These are phyloP conservation scores for Taxillus chinensis DNA, from an alignment of 164 flowering plant genomes.

Conservation along the genomic window DNA sequence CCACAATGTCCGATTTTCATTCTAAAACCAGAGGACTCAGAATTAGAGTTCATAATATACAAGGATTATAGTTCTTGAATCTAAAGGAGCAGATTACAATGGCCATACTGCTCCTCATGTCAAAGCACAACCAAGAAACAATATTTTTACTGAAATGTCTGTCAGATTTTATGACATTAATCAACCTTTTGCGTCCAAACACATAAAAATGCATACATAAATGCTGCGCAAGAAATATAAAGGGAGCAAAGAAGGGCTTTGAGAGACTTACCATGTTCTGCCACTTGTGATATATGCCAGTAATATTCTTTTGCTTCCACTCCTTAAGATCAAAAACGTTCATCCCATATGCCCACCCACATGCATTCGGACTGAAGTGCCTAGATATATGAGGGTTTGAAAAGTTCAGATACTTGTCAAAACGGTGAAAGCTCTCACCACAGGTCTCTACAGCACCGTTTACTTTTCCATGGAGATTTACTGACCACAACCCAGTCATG, in stretches of 20 bases:
- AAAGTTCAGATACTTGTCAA: conserved; percentile 24
- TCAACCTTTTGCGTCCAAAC: too few relatives aligned
- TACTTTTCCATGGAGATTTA: conserved; percentile 6
- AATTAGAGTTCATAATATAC: too few relatives aligned
- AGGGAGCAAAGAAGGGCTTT: too few relatives aligned
- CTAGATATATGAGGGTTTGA: conserved; percentile 22
- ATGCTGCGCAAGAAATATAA: not conserved
- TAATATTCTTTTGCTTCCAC: conserved; percentile 1
- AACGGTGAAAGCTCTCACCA: conserved; percentile 9
- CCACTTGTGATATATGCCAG: conserved; percentile 5
- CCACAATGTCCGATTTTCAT: conserved; percentile 89
- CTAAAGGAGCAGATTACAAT: too few relatives aligned
- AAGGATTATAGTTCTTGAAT: too few relatives aligned
- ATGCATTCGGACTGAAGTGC: conserved; percentile 5
- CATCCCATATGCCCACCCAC: conserved; percentile 5
- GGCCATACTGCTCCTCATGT: too few relatives aligned
- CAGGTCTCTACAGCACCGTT: conserved; percentile 4
- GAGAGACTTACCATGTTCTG: conserved; percentile 1
- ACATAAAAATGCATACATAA: not conserved
- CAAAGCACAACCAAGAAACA: too few relatives aligned
- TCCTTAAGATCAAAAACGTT: conserved; percentile 3
- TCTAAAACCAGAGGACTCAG: conserved; percentile 30
- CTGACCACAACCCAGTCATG: conserved; percentile 6
- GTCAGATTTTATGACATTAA: too few relatives aligned
- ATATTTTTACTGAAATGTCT: too few relatives aligned